Conservation (phyloP, 106 monocot species). For the Dactylorhiza incarnata region DNA sequence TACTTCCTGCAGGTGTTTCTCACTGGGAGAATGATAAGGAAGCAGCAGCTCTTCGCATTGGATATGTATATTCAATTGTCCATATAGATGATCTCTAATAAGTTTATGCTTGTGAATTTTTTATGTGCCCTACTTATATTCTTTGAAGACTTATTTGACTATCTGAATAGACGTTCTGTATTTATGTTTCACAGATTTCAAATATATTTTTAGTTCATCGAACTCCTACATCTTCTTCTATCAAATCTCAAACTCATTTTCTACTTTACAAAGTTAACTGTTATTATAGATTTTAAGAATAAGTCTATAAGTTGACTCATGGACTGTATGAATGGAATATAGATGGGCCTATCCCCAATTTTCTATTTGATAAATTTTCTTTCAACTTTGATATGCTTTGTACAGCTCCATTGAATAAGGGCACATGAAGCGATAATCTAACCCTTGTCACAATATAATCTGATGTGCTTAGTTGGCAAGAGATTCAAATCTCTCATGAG, state of each 20-base stretch:
- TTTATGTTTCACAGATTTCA: background rate
- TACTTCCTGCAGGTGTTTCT: conserved; percentile 22
- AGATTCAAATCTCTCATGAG: no score
- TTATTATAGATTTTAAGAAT: background rate
- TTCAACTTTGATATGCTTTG: no score
- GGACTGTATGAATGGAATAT: no score
- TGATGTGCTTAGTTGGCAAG: no score
- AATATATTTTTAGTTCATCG: background rate
- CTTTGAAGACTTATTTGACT: background rate
- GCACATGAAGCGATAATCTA: no score
- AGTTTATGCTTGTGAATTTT: background rate
- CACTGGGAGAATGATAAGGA: conserved; percentile 52
- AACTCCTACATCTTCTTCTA: background rate
- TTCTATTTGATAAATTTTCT: no score
- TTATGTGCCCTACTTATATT: background rate
- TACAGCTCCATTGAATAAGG: no score
- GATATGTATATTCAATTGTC: conserved; percentile 31
- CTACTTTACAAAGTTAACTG: background rate
- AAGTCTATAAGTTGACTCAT: no score
- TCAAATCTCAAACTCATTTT: background rate
- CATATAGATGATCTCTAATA: background rate
- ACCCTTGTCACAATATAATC: no score
- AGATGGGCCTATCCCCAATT: no score
- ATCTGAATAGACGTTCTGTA: background rate
- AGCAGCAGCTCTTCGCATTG: conserved; percentile 39